Conservation (phyloP, 345 rosid genomes). For the Brassica incana region DNA sequence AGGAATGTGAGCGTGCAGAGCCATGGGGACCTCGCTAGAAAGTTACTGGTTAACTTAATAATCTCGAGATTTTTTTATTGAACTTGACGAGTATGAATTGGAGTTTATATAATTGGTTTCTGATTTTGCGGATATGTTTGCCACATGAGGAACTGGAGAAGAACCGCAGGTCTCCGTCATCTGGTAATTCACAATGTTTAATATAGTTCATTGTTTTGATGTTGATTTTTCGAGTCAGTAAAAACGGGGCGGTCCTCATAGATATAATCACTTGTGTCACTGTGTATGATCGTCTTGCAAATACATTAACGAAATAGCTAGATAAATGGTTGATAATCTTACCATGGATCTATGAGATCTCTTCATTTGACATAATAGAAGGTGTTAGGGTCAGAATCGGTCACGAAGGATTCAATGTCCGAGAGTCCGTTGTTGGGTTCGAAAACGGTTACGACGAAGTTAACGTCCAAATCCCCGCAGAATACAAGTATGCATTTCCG, state of each 20-base stretch:
- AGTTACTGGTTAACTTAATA: conserved; percentile 66
- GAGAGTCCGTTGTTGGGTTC: no score
- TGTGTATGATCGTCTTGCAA: neutral
- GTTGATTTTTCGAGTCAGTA: neutral
- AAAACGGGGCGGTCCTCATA: neutral
- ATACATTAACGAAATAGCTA: no score
- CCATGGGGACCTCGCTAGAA: conserved; percentile 94
- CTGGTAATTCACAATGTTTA: conserved; percentile 47
- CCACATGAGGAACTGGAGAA: conserved; percentile 96
- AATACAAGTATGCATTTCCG: no score
- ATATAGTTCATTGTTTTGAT: neutral
- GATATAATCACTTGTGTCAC: conserved; percentile 4
- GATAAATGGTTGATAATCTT: neutral
- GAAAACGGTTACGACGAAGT: no score
- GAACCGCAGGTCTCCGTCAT: conserved; percentile 59
- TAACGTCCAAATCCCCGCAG: no score
- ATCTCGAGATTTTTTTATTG: neutral
- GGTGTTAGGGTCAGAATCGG: neutral
- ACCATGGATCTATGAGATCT: neutral
- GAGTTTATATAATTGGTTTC: neutral
- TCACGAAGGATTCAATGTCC: no score
- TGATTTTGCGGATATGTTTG: conserved; percentile 29
- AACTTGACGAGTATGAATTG: neutral
- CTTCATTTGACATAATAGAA: neutral
- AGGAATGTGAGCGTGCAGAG: conserved; percentile 67